Conservation (phyloP, 1,284 basidiomycete species). For the Rhodotorula sp. region DNA sequence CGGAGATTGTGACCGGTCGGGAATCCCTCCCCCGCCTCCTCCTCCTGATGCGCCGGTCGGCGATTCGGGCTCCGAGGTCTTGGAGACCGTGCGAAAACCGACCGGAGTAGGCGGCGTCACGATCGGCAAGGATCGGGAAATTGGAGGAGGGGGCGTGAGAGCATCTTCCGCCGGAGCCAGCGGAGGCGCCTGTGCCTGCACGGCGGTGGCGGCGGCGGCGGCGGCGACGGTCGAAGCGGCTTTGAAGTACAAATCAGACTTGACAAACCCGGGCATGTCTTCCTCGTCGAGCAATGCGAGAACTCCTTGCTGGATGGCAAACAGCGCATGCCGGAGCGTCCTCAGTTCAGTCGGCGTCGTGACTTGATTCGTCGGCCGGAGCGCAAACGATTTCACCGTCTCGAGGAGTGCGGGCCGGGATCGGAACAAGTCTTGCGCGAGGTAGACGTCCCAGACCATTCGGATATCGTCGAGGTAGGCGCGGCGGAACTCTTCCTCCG, state of each 20-base stretch:
- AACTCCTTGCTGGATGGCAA: constrained; percentile 78
- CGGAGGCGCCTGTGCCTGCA: too few species aligned
- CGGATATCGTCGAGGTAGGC: constrained; percentile 69
- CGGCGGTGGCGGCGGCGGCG: constrained; percentile 17
- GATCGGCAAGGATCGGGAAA: constrained; percentile 14
- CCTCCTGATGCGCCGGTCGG: too few species aligned
- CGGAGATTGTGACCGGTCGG: not conserved
- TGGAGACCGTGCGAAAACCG: too few species aligned
- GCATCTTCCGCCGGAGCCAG: constrained; percentile 2
- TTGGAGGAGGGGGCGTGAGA: constrained; percentile 14
- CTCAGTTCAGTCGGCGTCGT: constrained; percentile 58
- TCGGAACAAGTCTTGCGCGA: constrained; percentile 59
- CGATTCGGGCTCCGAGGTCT: too few species aligned
- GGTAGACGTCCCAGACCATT: constrained; percentile 83
- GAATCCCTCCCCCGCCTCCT: too few species aligned
- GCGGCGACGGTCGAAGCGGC: constrained; percentile 67
- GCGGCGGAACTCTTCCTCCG: not conserved
- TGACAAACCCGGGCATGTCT: constrained; percentile 82
- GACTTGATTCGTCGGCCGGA: constrained; percentile 38
- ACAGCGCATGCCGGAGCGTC: constrained; percentile 69
- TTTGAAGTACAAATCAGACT: constrained; percentile 85
- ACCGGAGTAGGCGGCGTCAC: too few species aligned
- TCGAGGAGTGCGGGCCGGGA: constrained; percentile 69
- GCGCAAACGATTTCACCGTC: constrained; percentile 66
- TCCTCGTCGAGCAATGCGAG: constrained; percentile 79